A percentile compares a stretch with the other conserved stretches of the same genome.
Conservation (phyloP, 1,284 basidiomycete species). For the Tilletia caries region DNA sequence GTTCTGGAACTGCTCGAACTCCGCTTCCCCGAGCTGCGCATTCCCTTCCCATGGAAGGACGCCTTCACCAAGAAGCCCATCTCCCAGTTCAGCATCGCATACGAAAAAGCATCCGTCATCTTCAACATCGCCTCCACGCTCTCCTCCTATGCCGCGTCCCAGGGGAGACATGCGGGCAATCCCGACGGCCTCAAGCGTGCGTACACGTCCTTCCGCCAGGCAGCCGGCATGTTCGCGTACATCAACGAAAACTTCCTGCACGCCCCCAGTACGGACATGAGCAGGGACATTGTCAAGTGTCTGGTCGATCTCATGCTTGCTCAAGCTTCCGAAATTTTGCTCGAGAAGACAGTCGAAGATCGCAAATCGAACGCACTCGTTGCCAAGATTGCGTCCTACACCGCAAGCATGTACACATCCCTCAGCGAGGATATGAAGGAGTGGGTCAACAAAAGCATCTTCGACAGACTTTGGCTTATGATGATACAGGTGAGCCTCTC, state of each 20-base stretch:
- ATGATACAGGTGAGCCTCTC: conserved; percentile 66
- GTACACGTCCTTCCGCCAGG: conserved; percentile 86
- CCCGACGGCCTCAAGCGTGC: conserved; percentile 86
- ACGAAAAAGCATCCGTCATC: conserved; percentile 95
- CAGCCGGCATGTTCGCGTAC: conserved; percentile 94
- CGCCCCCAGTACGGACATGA: conserved; percentile 94
- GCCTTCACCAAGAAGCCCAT: conserved; percentile 88
- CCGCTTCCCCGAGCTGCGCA: conserved; percentile 90
- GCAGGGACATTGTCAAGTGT: conserved; percentile 89
- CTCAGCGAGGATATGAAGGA: conserved; percentile 88
- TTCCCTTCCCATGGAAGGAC: conserved; percentile 91
- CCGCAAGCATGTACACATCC: conserved; percentile 72
- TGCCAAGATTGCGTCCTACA: conserved; percentile 79
- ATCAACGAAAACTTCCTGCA: conserved; percentile 99
- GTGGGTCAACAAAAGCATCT: conserved; percentile 88
- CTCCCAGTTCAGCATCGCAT: conserved; percentile 92
- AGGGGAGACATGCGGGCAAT: conserved; percentile 58
- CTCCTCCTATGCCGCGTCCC: conserved; percentile 77
- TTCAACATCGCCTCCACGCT: conserved; percentile 95
- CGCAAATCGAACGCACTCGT: conserved; percentile 72
- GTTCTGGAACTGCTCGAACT: conserved; percentile 96
- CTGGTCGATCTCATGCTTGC: conserved; percentile 79
- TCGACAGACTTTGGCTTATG: conserved; percentile 90
- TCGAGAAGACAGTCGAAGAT: conserved; percentile 76
- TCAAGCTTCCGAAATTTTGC: conserved; percentile 93